Evolutionary conservation across 495 filamentous ascomycete genomes (phyloP), one percentile per base, ranked within the genome.

Genomic region (Chaetomium cochliodes): DNA sequence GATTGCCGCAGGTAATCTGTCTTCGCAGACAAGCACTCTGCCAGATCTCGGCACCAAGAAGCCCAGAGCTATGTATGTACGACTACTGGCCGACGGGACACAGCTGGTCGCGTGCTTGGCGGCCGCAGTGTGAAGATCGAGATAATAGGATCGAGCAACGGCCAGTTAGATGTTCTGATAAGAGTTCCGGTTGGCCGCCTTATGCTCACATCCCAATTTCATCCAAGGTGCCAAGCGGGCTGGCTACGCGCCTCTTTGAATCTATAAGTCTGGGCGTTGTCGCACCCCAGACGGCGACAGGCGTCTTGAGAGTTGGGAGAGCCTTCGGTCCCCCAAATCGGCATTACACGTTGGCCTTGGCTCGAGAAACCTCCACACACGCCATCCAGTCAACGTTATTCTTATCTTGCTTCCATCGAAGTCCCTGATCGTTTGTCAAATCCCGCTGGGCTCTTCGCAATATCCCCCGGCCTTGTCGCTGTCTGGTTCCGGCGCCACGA

Each of bases 181-280:
- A 49, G 7, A 51, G n/a, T n/a, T 23, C 39, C 37, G 18, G 33
- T n/a, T 68, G 68, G 50, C 68, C 61, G 61, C 52, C 13, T 49
- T 56, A 42, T 62, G 57, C 50, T 72, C 71, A 51, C 63, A 66
- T 69, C 67, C 53, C 64, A 73, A 70, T 72, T 66, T 75, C 64
- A 67, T 69, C 64, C 73, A 72, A 73, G 69, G 71, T 72, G 73
- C 73, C 71, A 73, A 75, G 73, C 39, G 16, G 56, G 41, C 54
- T 72, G 58, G 67, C 23, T 63, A 52, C 49, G 60, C 62, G 64
- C 54, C 52, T 28, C 37, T 59, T 46, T 55, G 68, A 70, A 70
- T 67, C 53, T 58, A 67, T 70, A 65, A 61, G 41, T 70, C 71
- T 73, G 67, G 70, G 72, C 72, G 57, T 63, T 69, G 70, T 69